These are phyloP conservation scores for Rhodotorula babjevae DNA, from an alignment of 768 basidiomycete species.

Conservation along the genomic window DNA sequence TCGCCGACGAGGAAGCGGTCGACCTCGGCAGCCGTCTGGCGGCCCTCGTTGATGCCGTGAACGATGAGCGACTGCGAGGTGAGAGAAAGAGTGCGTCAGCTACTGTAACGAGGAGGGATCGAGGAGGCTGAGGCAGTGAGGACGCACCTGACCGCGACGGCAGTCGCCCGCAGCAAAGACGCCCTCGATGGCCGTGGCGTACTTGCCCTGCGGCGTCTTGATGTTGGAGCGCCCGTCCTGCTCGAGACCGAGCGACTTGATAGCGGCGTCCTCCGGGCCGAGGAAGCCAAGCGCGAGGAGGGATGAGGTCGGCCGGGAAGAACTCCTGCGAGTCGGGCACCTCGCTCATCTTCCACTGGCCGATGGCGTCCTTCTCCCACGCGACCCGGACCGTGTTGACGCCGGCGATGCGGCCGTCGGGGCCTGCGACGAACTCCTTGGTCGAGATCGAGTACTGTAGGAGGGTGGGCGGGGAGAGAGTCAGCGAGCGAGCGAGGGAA, in stretches of 20 bases:
- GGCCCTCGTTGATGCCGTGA: constrained; percentile 90
- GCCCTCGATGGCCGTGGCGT: constrained; percentile 75
- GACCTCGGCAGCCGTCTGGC: constrained; percentile 82
- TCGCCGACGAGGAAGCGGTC: constrained; percentile 64
- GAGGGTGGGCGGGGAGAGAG: not conserved
- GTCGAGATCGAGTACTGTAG: constrained; percentile 77
- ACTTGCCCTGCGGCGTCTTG: constrained; percentile 58
- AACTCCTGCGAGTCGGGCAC: constrained; percentile 81
- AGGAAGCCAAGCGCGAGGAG: constrained; percentile 96
- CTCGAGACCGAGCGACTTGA: constrained; percentile 72
- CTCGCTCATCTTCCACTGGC: constrained; percentile 91
- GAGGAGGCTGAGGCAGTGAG: not conserved
- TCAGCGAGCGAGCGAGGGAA: too few species aligned
- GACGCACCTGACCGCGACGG: constrained; percentile 68
- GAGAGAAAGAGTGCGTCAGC: not conserved
- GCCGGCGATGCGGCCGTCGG: constrained; percentile 73
- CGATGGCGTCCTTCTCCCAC: constrained; percentile 79
- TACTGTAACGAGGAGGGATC: too few species aligned
- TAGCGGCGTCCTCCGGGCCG: constrained; percentile 73
- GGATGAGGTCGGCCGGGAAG: constrained; percentile 79
- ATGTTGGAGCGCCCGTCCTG: constrained; percentile 87
- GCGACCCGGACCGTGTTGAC: constrained; percentile 92
- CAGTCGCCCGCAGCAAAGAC: constrained; percentile 94
- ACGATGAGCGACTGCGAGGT: constrained; percentile 65
- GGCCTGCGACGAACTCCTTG: constrained; percentile 81